These are phyloP conservation scores for Ceratocystis cubensis DNA, from an alignment of 2,329 filamentous ascomycete species.

Conservation along the genomic window DNA sequence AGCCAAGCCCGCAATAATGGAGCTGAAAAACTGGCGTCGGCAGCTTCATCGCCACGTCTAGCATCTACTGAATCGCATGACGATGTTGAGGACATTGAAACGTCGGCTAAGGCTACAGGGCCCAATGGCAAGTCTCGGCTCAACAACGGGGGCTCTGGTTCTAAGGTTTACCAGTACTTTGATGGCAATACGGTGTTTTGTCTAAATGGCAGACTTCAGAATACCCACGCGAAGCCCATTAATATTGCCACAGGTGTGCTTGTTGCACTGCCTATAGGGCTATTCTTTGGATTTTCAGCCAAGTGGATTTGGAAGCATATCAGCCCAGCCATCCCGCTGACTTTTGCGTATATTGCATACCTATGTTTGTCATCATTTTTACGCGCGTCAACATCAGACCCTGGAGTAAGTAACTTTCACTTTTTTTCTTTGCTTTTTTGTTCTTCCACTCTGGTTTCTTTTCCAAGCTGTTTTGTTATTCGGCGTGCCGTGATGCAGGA, in stretches of 20 bases:
- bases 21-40: constrained; percentile 74
- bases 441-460: background rate
- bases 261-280: constrained; percentile 60
- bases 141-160: constrained; percentile 31
- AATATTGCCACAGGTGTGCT: constrained; percentile 77
- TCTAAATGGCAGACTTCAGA: constrained; percentile 72
- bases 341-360: constrained; percentile 85
- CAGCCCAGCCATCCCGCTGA: constrained; percentile 75
- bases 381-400: constrained; percentile 83
- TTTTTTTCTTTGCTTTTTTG: background rate
- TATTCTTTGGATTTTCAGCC: constrained; percentile 80
- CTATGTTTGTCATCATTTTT: constrained; percentile 87
- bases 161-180: constrained; percentile 84
- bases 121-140: constrained; percentile 27
- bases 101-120: constrained; percentile 28
- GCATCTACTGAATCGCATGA: constrained; percentile 47
- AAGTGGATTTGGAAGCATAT: constrained; percentile 77
- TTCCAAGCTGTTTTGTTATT: background rate
- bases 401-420: constrained; percentile 56
- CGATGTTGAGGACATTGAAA: constrained; percentile 26
- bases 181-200: constrained; percentile 88
- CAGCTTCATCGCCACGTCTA: constrained; percentile 39
- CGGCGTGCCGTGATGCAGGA: background rate
- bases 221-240: constrained; percentile 74
- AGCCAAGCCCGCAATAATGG: constrained; percentile 47